Evolutionary conservation across 306 rosid genomes (phyloP).

Genomic region (Corylus avellana): DNA sequence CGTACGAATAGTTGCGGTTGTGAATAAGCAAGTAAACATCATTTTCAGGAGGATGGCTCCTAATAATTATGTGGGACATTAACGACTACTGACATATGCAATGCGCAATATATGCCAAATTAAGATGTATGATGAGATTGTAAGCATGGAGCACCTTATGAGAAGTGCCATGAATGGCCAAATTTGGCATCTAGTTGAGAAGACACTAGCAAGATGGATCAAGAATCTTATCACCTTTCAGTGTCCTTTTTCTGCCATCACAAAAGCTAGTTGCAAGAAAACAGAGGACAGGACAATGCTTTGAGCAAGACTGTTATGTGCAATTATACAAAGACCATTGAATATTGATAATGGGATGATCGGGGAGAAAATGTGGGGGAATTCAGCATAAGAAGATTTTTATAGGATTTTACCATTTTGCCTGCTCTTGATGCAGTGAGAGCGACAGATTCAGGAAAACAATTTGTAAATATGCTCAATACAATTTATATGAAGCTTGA

Average conservation of each 20-base stretch:
- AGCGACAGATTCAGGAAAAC: not conserved
- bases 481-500: not conserved
- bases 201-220: not conserved
- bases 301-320: not conserved
- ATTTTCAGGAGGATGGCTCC: not conserved
- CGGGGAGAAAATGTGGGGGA: not conserved
- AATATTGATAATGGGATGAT: not conserved
- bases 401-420: not conserved
- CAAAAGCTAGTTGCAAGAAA: not conserved
- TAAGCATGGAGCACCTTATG: not conserved
- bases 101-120: not conserved
- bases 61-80: not conserved
- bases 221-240: not conserved
- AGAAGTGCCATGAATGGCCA: not conserved
- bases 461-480: not conserved
- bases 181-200: not conserved
- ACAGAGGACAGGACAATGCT: not conserved
- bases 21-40: not conserved
- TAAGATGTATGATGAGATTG: not conserved
- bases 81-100: not conserved
- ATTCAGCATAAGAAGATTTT: not conserved
- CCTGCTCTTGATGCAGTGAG: not conserved
- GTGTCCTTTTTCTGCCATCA: not conserved
- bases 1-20: too few relatives aligned
- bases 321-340: not conserved